Conservation (phyloP, 1,139 yeast species). For the Geotrichum carabidarum region DNA sequence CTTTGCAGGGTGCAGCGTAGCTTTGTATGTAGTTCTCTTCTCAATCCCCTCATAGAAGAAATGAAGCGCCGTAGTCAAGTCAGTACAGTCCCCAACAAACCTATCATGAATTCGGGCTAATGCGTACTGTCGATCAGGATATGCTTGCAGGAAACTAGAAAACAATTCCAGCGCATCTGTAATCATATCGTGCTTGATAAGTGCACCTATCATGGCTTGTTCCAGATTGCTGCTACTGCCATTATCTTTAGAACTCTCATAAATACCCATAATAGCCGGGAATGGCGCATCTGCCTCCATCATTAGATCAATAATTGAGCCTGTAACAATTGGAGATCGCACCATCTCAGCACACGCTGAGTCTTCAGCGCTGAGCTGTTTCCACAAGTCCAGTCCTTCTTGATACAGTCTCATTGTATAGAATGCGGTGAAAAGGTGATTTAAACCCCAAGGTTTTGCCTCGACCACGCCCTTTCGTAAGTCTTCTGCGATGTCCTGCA, state of each 20-base stretch:
- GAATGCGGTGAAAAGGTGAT: conserved; percentile 53
- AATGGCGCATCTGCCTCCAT: conserved; percentile 57
- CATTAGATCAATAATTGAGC: conserved; percentile 65
- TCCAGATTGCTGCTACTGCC: conserved; percentile 43
- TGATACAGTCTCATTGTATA: conserved; percentile 48
- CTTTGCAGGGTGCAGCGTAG: conserved; percentile 69
- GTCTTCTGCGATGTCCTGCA: conserved; percentile 34
- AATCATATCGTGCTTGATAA: conserved; percentile 47
- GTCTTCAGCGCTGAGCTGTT: conserved; percentile 18
- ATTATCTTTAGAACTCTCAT: conserved; percentile 39
- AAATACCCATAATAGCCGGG: conserved; percentile 52
- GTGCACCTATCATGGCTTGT: conserved; percentile 57
- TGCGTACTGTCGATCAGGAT: conserved; percentile 40
- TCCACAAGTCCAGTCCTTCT: conserved; percentile 52
- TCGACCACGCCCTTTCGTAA: conserved; percentile 41
- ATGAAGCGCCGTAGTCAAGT: conserved; percentile 62
- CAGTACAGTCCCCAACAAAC: conserved; percentile 77
- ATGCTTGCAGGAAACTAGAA: conserved; percentile 40
- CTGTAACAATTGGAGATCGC: conserved; percentile 56
- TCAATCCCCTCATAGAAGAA: conserved; percentile 69
- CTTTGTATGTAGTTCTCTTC: conserved; percentile 63
- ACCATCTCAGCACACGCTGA: conserved; percentile 7
- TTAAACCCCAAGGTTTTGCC: conserved; percentile 49
- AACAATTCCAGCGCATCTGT: conserved; percentile 50
- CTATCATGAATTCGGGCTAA: conserved; percentile 65